Conservation (phyloP, 495 filamentous ascomycete genomes). For the Tuber aestivum region DNA sequence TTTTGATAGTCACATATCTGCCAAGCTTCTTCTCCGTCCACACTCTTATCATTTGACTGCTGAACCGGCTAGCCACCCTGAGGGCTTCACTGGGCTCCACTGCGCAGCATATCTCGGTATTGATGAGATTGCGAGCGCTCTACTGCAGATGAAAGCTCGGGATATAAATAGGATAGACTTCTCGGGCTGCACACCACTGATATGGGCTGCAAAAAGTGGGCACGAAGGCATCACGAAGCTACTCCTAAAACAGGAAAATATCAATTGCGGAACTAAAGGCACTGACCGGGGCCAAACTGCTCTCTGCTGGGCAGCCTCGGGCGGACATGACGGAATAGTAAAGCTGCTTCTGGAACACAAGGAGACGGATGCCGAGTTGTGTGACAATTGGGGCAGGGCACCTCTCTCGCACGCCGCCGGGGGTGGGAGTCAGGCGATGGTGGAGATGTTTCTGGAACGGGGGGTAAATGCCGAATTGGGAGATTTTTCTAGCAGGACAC, state of each 20-base stretch:
- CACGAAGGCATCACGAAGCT: slow-evolving; percentile 38
- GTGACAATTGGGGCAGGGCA: slow-evolving; percentile 25
- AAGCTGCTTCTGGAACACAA: slow-evolving; percentile 7
- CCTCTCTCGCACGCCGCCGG: slow-evolving; percentile 38
- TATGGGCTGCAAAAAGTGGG: slow-evolving; percentile 36
- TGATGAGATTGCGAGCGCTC: neutral
- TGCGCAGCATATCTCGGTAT: neutral
- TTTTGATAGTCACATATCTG: too few species aligned
- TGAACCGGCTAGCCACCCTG: too few species aligned
- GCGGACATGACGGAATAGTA: slow-evolving; percentile 45
- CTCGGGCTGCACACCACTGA: slow-evolving; percentile 31
- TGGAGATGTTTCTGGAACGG: slow-evolving; percentile 39
- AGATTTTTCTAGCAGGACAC: slow-evolving; percentile 4
- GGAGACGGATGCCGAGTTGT: slow-evolving; percentile 13
- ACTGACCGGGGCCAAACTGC: slow-evolving; percentile 39
- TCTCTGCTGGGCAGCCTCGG: slow-evolving; percentile 44
- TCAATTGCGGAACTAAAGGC: slow-evolving; percentile 27
- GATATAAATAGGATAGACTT: neutral
- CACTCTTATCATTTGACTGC: too few species aligned
- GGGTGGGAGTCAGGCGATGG: slow-evolving; percentile 36
- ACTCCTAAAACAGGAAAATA: slow-evolving; percentile 33
- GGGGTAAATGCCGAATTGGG: neutral
- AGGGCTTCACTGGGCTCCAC: neutral
- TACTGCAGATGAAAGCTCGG: neutral
- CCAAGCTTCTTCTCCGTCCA: neutral